These are phyloP conservation scores for Heracleum sosnowskyi DNA, from an alignment of 129 eudicot species.

Conservation along the genomic window DNA sequence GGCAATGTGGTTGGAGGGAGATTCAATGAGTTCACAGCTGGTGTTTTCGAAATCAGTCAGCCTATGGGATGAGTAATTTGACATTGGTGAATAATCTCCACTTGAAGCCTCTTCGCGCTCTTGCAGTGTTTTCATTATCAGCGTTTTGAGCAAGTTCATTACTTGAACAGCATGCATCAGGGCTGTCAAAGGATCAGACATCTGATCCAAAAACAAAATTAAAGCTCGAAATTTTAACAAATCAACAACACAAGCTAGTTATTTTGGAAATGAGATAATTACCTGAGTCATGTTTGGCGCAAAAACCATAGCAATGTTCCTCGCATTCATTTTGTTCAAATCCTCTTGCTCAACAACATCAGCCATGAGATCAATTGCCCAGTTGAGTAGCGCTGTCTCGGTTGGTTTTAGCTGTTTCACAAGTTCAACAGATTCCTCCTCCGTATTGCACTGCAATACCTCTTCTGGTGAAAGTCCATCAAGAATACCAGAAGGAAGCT, in stretches of 20 bases:
- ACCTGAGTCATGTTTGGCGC: slow-evolving; percentile 5
- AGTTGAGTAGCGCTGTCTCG: neutral
- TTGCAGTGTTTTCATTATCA: neutral
- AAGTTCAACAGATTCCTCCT: neutral
- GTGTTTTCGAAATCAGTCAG: slow-evolving; percentile 34
- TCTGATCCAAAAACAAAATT: neutral
- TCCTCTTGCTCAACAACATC: neutral
- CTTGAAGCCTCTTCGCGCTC: slow-evolving; percentile 13
- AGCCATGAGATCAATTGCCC: slow-evolving; percentile 1
- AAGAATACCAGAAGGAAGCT: neutral
- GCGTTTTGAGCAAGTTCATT: neutral
- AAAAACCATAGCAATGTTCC: slow-evolving; percentile 4
- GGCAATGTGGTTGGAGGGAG: slow-evolving; percentile 40
- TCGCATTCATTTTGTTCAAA: neutral
- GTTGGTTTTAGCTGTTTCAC: neutral
- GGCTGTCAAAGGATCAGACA: slow-evolving; percentile 2
- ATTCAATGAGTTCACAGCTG: slow-evolving; percentile 45
- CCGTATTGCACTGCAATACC: slow-evolving; percentile 1
- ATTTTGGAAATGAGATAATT: neutral
- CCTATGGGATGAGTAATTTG: slow-evolving; percentile 36
- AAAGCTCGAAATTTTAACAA: neutral
- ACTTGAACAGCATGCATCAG: slow-evolving; percentile 4
- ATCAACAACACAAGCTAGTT: neutral
- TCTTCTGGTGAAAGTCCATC: neutral
- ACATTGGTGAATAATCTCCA: slow-evolving; percentile 53